phyloP scores from a whole-genome alignment of 192 early-diverging fungal species.

The Linnemannia zychae region DNA sequence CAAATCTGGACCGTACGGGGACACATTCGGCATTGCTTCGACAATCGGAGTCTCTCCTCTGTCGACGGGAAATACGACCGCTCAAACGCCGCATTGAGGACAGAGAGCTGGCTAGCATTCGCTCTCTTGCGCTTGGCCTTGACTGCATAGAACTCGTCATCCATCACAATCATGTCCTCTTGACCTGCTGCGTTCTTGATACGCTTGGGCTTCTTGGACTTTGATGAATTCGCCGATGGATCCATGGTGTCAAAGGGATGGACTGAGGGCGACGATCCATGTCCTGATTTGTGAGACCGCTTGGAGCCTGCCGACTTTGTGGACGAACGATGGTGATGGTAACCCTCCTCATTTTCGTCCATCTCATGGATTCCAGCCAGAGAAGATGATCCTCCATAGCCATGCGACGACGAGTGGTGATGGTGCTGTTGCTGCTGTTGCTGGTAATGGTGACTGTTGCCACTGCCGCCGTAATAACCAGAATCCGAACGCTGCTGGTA shows the following conservation, averaged over 20 bases:
- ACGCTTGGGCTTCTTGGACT: slow-evolving; percentile 53
- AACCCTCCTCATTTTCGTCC: slow-evolving; percentile 1
- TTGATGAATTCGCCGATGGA: background rate
- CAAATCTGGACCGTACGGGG: slow-evolving; percentile 96
- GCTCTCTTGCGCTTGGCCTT: slow-evolving; percentile 88
- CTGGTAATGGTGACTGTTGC: slow-evolving; percentile 7
- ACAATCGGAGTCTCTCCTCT: slow-evolving; percentile 81
- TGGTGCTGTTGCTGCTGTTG: slow-evolving; percentile 9
- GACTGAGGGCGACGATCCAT: slow-evolving; percentile 13
- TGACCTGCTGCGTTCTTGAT: slow-evolving; percentile 44
- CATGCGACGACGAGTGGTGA: background rate
- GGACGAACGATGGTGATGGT: background rate
- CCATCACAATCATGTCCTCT: slow-evolving; percentile 49
- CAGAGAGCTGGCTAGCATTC: slow-evolving; percentile 81
- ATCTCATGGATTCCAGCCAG: slow-evolving; percentile 4
- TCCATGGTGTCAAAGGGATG: slow-evolving; percentile 49
- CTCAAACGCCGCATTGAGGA: slow-evolving; percentile 84
- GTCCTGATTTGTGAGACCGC: slow-evolving; percentile 17
- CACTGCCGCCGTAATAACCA: slow-evolving; percentile 10
- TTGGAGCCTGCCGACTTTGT: slow-evolving; percentile 17
- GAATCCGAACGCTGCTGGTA: slow-evolving; percentile 19
- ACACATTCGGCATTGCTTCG: slow-evolving; percentile 87
- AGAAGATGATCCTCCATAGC: background rate
- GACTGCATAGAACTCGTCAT: slow-evolving; percentile 55
- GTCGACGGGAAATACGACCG: slow-evolving; percentile 88